Conservation (phyloP, 2,329 filamentous ascomycete species). For the Pestalotiopsis sp. region DNA sequence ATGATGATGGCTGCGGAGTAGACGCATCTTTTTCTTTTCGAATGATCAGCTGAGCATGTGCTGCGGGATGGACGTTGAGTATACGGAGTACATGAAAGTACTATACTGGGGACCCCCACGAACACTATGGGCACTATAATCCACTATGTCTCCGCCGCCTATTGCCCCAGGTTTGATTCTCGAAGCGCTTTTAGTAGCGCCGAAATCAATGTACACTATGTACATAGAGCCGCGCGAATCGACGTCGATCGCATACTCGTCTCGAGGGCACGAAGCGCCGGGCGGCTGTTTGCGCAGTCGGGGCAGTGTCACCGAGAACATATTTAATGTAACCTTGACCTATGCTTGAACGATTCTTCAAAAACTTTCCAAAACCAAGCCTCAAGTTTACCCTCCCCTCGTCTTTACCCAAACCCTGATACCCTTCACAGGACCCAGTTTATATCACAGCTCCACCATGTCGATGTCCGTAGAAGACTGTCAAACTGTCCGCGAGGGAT, state of each 20-base stretch:
- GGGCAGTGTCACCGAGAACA: background rate
- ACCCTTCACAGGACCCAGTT: background rate
- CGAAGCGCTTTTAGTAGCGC: background rate
- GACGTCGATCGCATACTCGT: background rate
- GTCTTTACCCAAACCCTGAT: background rate
- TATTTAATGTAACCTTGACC: background rate
- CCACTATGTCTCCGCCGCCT: background rate
- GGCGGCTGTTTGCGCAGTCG: background rate
- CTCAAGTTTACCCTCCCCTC: background rate
- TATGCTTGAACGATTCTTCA: background rate
- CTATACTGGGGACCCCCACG: background rate
- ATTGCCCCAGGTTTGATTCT: background rate
- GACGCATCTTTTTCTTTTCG: background rate
- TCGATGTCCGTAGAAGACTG: slow-evolving; percentile 40
- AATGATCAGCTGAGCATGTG: background rate
- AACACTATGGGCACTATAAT: background rate
- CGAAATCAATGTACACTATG: background rate
- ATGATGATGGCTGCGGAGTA: background rate
- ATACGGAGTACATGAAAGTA: background rate
- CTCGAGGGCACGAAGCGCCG: background rate
- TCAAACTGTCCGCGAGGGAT: slow-evolving; percentile 32
- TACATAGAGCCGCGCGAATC: background rate
- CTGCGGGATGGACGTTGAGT: background rate
- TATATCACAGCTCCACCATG: slow-evolving; percentile 32
- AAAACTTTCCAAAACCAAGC: background rate